phyloP scores from a whole-genome alignment of 805 yeast species.

The Saturnispora bothae region DNA sequence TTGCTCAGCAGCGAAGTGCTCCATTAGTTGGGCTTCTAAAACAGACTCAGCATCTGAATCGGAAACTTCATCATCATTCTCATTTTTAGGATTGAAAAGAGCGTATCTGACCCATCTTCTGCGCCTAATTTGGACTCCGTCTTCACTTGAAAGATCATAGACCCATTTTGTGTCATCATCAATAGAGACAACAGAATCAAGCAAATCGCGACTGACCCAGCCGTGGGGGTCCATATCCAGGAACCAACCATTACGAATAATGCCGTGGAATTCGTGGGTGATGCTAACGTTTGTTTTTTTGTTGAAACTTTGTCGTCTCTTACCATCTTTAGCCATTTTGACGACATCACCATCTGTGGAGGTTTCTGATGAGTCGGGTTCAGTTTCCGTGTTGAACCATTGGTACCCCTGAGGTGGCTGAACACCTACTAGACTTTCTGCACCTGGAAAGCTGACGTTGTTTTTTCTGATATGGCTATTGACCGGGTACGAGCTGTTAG shows the following conservation, averaged over 20 bases:
- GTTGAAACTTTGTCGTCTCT: no score
- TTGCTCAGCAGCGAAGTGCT: background rate
- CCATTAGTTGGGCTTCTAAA: background rate
- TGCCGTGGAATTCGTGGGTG: slow-evolving; percentile 3
- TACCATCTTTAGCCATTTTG: no score
- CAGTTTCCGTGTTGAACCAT: slow-evolving; percentile 24
- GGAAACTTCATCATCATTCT: slow-evolving; percentile 3
- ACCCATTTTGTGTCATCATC: slow-evolving; percentile 83
- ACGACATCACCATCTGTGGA: no score
- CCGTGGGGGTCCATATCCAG: slow-evolving; percentile 50
- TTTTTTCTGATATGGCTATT: slow-evolving; percentile 33
- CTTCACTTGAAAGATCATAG: slow-evolving; percentile 39
- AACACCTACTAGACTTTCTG: slow-evolving; percentile 29
- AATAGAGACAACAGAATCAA: slow-evolving; percentile 42
- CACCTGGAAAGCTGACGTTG: slow-evolving; percentile 20
- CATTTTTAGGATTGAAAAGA: no score
- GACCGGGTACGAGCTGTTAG: slow-evolving; percentile 42
- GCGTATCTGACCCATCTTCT: slow-evolving; percentile 64
- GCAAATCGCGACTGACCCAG: slow-evolving; percentile 50
- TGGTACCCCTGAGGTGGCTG: slow-evolving; percentile 54
- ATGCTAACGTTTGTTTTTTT: background rate
- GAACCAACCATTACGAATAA: slow-evolving; percentile 40
- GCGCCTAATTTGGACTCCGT: slow-evolving; percentile 35
- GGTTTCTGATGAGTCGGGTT: no score
- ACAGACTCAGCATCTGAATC: background rate